phyloP scores from a whole-genome alignment of 371 early-diverging fungal genomes.

The Mortierella sp. region DNA sequence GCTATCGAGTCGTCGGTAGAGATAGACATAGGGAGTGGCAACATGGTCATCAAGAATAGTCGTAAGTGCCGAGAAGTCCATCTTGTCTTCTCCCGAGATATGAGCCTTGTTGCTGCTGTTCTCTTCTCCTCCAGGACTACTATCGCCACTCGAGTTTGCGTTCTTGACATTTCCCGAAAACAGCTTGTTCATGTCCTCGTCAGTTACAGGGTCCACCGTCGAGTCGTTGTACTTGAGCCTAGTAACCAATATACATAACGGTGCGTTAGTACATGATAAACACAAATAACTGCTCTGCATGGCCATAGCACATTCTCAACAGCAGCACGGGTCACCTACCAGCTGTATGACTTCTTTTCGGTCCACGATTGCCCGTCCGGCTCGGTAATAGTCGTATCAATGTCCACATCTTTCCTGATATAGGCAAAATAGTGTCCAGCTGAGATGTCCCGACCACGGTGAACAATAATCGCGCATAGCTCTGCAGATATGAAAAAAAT shows the following conservation, averaged over 20 bases:
- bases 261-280: background rate
- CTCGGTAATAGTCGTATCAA: slow-evolving; percentile 31
- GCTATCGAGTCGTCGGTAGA: slow-evolving; percentile 19
- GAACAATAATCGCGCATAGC: slow-evolving; percentile 46
- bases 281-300: too few species aligned
- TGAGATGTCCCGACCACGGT: slow-evolving; percentile 35
- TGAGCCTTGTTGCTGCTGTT: background rate
- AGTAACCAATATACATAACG: background rate
- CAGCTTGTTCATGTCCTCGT: slow-evolving; percentile 35
- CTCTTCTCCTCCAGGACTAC: background rate
- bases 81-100: background rate
- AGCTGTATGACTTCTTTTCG: slow-evolving; percentile 30
- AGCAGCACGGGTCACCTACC: slow-evolving; percentile 22
- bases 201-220: slow-evolving; percentile 32
- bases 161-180: slow-evolving; percentile 34
- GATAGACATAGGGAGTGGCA: slow-evolving; percentile 35
- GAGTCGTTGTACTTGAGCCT: slow-evolving; percentile 54
- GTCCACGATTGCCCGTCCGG: slow-evolving; percentile 18
- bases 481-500: slow-evolving; percentile 10
- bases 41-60: slow-evolving; percentile 21
- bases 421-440: slow-evolving; percentile 52
- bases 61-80: background rate
- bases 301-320: background rate
- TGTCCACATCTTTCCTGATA: slow-evolving; percentile 34
- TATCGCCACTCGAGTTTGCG: background rate